These are phyloP conservation scores for Adansonia grandidieri DNA, from an alignment of 441 rosid genomes.

Conservation along the genomic window DNA sequence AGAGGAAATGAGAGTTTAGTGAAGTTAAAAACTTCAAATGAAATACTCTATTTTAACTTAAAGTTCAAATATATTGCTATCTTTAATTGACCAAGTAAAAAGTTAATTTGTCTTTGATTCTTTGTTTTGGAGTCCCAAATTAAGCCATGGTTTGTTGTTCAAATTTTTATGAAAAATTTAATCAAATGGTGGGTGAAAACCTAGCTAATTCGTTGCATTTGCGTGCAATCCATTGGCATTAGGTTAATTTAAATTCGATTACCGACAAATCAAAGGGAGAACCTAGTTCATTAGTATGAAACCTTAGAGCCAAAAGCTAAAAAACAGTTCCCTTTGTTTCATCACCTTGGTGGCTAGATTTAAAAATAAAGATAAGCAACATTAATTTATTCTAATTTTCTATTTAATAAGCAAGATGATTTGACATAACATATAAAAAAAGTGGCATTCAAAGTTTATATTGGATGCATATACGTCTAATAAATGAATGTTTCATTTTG, in stretches of 20 bases:
- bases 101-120: not conserved
- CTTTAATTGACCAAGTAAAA: not conserved
- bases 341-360: not conserved
- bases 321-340: constrained; percentile 18
- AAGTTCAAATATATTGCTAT: not conserved
- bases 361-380: not conserved
- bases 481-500: no score
- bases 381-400: not conserved
- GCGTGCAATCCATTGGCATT: constrained; percentile 5
- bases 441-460: not conserved
- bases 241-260: not conserved
- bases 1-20: not conserved
- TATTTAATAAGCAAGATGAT: not conserved
- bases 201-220: not conserved
- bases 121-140: not conserved
- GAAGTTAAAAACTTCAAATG: not conserved
- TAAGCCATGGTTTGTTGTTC: not conserved
- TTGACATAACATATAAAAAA: not conserved
- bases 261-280: constrained; percentile 9
- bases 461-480: no score
- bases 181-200: constrained; percentile 11
- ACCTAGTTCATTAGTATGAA: not conserved
- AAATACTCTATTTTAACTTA: not conserved
- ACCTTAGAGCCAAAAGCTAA: constrained; percentile 21
- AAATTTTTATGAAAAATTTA: not conserved